phyloP scores from a whole-genome alignment of 148 eudicot genomes.

The Chenopodium quinoa region DNA sequence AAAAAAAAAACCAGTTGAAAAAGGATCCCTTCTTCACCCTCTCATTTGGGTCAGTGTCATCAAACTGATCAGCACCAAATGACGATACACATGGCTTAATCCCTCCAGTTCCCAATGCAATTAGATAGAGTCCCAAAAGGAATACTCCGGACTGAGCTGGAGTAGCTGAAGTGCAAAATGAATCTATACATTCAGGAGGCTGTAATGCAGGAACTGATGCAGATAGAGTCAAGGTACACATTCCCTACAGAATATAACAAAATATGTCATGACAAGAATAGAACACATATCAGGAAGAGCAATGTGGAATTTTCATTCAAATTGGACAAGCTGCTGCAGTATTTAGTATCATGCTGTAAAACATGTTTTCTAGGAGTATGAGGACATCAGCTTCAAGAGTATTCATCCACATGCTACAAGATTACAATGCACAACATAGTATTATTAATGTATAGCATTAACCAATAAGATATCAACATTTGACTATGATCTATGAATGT shows the following conservation, averaged over 20 bases:
- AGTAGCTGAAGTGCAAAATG: constrained; percentile 48
- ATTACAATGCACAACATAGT: background rate
- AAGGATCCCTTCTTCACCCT: constrained; percentile 47
- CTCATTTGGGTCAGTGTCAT: constrained; percentile 45
- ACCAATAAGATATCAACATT: background rate
- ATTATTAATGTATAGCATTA: background rate
- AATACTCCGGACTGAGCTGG: constrained; percentile 37
- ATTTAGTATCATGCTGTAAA: background rate
- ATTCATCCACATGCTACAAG: background rate
- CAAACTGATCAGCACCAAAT: constrained; percentile 59
- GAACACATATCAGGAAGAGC: too few relatives aligned
- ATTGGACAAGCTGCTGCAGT: background rate
- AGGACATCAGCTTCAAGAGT: background rate
- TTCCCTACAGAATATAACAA: constrained; percentile 26
- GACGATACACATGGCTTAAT: constrained; percentile 57
- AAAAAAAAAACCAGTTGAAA: constrained; percentile 50
- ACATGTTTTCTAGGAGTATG: background rate
- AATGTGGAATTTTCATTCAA: background rate
- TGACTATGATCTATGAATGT: background rate
- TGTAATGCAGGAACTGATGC: constrained; percentile 42
- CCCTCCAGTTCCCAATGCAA: constrained; percentile 55
- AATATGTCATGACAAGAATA: background rate
- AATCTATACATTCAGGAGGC: constrained; percentile 37
- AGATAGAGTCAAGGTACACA: constrained; percentile 55
- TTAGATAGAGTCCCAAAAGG: constrained; percentile 49